These are phyloP conservation scores for Trichoderma endophyticum DNA, from an alignment of 2,329 filamentous ascomycete species.

Conservation along the genomic window DNA sequence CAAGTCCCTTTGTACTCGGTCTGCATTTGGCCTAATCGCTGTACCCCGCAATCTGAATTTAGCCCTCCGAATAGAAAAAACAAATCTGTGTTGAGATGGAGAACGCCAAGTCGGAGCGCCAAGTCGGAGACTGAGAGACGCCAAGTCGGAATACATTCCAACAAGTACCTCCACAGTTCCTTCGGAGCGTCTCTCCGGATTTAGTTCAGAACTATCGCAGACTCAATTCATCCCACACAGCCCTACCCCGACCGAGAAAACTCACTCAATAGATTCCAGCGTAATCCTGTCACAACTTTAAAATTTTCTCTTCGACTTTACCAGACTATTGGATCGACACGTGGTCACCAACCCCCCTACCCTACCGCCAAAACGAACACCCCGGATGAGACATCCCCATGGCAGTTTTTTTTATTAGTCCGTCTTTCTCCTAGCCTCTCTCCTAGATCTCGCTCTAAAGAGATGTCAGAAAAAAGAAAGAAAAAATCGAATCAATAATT, in stretches of 20 bases:
- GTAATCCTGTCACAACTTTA: neutral
- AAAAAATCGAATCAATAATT: neutral
- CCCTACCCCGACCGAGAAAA: neutral
- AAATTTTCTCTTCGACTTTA: neutral
- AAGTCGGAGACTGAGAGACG: neutral
- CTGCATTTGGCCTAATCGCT: neutral
- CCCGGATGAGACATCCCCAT: constrained; percentile 8
- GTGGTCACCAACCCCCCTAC: neutral
- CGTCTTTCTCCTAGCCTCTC: neutral
- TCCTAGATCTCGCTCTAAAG: neutral
- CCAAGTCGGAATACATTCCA: neutral
- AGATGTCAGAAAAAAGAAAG: neutral
- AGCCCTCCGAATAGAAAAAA: neutral
- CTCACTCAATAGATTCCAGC: neutral
- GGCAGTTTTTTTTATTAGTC: neutral
- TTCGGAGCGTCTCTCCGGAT: neutral
- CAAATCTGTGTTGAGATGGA: neutral
- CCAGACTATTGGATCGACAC: neutral
- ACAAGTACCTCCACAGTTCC: neutral
- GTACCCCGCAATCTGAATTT: constrained; percentile 1
- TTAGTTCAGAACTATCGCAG: neutral
- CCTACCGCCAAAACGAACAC: neutral
- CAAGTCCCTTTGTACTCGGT: neutral
- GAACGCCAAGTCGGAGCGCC: neutral
- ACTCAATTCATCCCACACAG: neutral